Evolutionary conservation across 306 rosid species (phyloP).

Genomic region (Rubus idaeus): DNA sequence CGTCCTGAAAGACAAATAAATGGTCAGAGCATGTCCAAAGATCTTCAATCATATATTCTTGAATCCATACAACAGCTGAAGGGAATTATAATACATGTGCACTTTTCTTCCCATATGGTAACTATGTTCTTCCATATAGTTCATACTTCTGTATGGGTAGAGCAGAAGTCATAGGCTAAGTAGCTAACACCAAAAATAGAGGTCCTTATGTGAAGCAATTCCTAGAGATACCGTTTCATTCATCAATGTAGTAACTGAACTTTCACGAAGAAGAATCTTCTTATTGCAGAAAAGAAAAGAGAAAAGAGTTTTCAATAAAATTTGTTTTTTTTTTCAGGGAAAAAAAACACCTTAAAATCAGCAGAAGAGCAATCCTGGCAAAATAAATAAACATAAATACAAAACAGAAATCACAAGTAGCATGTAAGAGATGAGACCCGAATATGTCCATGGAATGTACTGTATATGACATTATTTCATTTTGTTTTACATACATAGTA

Average conservation of each 20-base stretch:
- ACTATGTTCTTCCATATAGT: not conserved
- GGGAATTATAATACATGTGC: not conserved
- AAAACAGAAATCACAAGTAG: not conserved
- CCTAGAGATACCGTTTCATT: not conserved
- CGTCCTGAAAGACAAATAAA: slow-evolving; percentile 49
- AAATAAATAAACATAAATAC: not conserved
- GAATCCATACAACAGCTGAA: not conserved
- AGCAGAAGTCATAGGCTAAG: not conserved
- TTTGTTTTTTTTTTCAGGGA: no score
- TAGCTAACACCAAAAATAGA: not conserved
- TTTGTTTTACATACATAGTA: no score
- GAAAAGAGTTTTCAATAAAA: not conserved
- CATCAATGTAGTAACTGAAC: not conserved
- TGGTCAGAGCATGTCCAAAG: slow-evolving; percentile 25
- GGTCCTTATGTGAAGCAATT: not conserved
- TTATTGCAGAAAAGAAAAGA: no score
- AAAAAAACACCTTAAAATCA: no score
- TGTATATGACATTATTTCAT: no score
- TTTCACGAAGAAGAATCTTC: no score
- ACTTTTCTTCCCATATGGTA: not conserved
- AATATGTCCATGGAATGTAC: no score
- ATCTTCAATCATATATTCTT: not conserved
- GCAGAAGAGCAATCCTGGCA: no score
- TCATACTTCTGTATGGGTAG: not conserved
- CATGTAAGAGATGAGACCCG: no score